phyloP scores from a whole-genome alignment of 371 early-diverging fungal genomes.

The Fennellomyces sp. region DNA sequence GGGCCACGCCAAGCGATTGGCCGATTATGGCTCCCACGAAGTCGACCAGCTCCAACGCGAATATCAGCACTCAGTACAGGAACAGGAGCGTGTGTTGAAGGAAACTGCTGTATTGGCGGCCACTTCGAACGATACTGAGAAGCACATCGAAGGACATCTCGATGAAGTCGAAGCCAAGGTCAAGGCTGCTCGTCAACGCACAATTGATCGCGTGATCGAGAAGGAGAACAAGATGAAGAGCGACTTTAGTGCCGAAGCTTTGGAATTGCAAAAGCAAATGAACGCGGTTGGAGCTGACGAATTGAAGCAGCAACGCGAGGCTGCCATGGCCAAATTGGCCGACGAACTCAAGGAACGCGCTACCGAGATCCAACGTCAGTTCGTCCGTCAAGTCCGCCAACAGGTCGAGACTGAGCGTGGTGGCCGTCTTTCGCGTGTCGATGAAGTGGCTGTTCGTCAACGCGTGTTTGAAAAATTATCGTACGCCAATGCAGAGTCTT shows the following conservation, averaged over 20 bases:
- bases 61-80: slow-evolving; percentile 23
- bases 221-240: slow-evolving; percentile 43
- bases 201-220: slow-evolving; percentile 32
- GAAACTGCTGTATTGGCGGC: slow-evolving; percentile 2
- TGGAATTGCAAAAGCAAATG: slow-evolving; percentile 26
- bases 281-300: slow-evolving; percentile 30
- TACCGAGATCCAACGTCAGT: slow-evolving; percentile 57
- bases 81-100: slow-evolving; percentile 21
- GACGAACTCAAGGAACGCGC: slow-evolving; percentile 54
- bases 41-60: slow-evolving; percentile 28
- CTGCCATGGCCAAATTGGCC: slow-evolving; percentile 33
- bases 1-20: slow-evolving; percentile 43
- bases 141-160: slow-evolving; percentile 21
- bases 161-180: slow-evolving; percentile 21
- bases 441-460: slow-evolving; percentile 76
- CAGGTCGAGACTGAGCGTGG: slow-evolving; percentile 90
- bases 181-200: slow-evolving; percentile 8
- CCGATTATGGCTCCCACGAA: slow-evolving; percentile 39
- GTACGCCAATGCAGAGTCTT: slow-evolving; percentile 61
- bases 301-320: slow-evolving; percentile 45
- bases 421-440: slow-evolving; percentile 87
- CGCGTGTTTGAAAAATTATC: slow-evolving; percentile 71
- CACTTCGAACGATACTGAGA: slow-evolving; percentile 14
- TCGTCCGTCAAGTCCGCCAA: slow-evolving; percentile 70
- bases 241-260: slow-evolving; percentile 37